A percentile compares a stretch with the other conserved stretches of the same genome.
Evolutionary conservation across 176 grass and related monocot species (phyloP).

Genomic region (Eleusine coracana): DNA sequence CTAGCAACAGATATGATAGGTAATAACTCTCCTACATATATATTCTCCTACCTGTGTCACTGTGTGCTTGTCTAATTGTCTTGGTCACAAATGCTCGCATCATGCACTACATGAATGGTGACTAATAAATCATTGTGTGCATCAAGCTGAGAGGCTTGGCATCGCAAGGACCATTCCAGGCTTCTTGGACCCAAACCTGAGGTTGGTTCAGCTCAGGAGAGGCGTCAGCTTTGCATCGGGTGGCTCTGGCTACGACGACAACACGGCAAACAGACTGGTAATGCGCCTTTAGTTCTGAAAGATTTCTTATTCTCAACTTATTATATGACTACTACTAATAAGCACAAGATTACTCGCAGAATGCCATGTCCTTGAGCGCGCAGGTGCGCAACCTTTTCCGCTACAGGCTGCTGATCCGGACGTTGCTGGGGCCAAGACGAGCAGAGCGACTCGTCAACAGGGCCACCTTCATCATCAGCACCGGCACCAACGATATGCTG

Average conservation of each 20-base stretch:
- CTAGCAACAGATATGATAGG: slow-evolving; percentile 65
- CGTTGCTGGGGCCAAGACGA: slow-evolving; percentile 44
- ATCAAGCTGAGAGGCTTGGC: slow-evolving; percentile 62
- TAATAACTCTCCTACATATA: no score
- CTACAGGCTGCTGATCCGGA: slow-evolving; percentile 57
- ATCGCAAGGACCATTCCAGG: slow-evolving; percentile 56
- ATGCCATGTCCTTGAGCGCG: slow-evolving; percentile 49
- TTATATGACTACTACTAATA: no score
- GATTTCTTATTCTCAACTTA: no score
- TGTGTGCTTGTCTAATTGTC: no score
- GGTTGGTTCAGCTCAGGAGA: slow-evolving; percentile 38
- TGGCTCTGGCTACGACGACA: slow-evolving; percentile 67
- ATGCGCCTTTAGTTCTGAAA: no score
- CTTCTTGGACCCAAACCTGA: slow-evolving; percentile 56
- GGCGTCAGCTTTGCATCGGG: slow-evolving; percentile 77
- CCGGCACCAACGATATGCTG: slow-evolving; percentile 65
- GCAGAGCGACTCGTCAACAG: slow-evolving; percentile 58
- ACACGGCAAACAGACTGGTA: slow-evolving; percentile 61
- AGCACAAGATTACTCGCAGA: slow-evolving; percentile 27
- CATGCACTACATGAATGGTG: no score
- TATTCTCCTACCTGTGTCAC: no score
- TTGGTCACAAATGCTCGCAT: no score
- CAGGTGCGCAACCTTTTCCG: slow-evolving; percentile 57
- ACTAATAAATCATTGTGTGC: no score
- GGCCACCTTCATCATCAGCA: slow-evolving; percentile 61